phyloP scores from a whole-genome alignment of 768 basidiomycete species.

The Mycena amicta region DNA sequence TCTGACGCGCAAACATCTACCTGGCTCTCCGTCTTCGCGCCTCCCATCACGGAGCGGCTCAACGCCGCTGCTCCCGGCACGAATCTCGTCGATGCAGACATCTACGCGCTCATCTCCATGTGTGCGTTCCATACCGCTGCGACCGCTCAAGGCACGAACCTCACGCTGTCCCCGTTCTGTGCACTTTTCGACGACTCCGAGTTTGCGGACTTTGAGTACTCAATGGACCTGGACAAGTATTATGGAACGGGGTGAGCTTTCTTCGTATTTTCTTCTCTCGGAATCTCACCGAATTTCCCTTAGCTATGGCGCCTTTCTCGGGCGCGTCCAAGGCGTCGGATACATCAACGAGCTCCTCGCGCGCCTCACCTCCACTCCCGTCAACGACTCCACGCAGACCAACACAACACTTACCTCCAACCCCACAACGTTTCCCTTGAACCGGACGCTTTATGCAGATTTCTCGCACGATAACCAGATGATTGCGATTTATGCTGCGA shows the following conservation, averaged over 20 bases:
- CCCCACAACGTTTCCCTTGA: conserved; percentile 70
- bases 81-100: conserved; percentile 55
- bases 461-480: conserved; percentile 89
- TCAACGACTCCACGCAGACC: conserved; percentile 72
- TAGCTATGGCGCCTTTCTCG: conserved; percentile 69
- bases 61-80: conserved; percentile 66
- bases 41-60: conserved; percentile 58
- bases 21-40: conserved; percentile 63
- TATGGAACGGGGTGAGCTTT: conserved; percentile 72
- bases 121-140: conserved; percentile 79
- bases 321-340: conserved; percentile 81
- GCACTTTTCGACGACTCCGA: conserved; percentile 63
- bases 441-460: conserved; percentile 69
- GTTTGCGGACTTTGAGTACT: conserved; percentile 69
- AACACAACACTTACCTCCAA: conserved; percentile 71
- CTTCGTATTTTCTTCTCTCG: not conserved
- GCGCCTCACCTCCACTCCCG: conserved; percentile 65
- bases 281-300: not conserved
- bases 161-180: conserved; percentile 67
- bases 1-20: conserved; percentile 43
- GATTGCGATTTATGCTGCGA: conserved; percentile 72
- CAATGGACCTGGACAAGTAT: conserved; percentile 74
- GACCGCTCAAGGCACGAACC: conserved; percentile 23
- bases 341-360: conserved; percentile 90
- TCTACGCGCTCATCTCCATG: conserved; percentile 63